A percentile compares a stretch with the other conserved stretches of the same genome.
Evolutionary conservation across 306 rosid species (phyloP).

Genomic region (Cucurbita pepo): DNA sequence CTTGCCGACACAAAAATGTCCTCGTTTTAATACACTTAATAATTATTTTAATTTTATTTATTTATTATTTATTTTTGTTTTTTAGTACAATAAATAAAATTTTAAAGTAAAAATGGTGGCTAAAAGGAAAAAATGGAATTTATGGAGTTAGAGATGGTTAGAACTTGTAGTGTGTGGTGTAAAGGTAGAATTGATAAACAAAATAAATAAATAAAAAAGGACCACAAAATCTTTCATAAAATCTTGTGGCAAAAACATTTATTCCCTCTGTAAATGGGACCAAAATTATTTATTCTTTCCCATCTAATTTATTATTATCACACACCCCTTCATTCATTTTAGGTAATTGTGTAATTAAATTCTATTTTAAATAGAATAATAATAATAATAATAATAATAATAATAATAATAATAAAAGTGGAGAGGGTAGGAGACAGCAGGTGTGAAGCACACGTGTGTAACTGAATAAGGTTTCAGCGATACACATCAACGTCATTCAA

Average conservation of each 20-base stretch:
- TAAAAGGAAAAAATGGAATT: too few relatives aligned
- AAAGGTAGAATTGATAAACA: neutral
- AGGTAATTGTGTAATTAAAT: too few relatives aligned
- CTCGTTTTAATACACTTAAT: neutral
- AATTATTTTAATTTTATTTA: neutral
- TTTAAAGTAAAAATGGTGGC: too few relatives aligned
- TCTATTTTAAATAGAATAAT: too few relatives aligned
- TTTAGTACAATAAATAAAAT: too few relatives aligned
- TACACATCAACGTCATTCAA: neutral
- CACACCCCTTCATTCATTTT: too few relatives aligned
- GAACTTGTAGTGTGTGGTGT: neutral
- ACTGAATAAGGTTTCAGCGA: neutral
- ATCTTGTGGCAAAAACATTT: conserved; percentile 19
- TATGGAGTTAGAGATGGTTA: too few relatives aligned
- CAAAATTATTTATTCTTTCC: neutral
- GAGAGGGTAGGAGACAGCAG: conserved; percentile 10
- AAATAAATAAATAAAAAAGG: neutral
- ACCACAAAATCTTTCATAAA: conserved; percentile 22
- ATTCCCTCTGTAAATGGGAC: conserved; percentile 16
- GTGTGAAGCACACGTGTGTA: conserved; percentile 21
- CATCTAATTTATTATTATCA: too few relatives aligned
- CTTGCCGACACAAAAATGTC: conserved; percentile 18
- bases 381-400: too few relatives aligned
- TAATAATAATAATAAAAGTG: too few relatives aligned
- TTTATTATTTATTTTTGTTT: too few relatives aligned